Base-by-base conservation (phyloP, 139 green algal species). In the Chlorella sorokiniana region DNA sequence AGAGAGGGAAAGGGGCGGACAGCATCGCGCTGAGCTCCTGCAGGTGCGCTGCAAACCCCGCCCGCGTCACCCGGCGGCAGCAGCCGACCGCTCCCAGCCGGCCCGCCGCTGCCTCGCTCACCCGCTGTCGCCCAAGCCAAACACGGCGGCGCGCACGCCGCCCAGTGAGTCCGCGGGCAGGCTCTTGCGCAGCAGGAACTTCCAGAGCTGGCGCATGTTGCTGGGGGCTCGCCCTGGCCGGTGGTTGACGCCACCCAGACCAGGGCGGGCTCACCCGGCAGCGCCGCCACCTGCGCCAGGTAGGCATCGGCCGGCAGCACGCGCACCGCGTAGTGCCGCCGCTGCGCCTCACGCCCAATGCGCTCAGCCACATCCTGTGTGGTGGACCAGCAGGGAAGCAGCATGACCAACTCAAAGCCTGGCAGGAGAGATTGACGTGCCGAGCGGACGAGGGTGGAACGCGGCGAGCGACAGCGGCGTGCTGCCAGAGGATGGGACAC, bases 121-220 rank as follows among this genome's bases (percentile, higher is more conserved):
- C 75, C 88, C 88, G 10, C 93, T 97, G 87, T 99, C 96, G 0
- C 96, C 96, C 27, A 99, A 87, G 1, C 96, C 96, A 91, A 99
- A 99, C 25, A 98, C 94, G 16, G 94, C 94, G 33, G 83, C 92
- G 11, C 37, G 22, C 42, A 92, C 29, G 9, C 40, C 76, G 0
- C 61, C 38, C 70, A 99, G 85, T 0, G 88, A 93, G 70, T 92
- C 84, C 0, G 88, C 41, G 16, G 91, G 85, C 73, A 99, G 89
- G 81, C 64, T 90, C 64, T 94, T 96, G 64, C 94, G 90, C 73
- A 98, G 90, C 72, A 99, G 91, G 81, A 96, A 95, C 41, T 83
- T 86, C 96, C 96, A 99, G 73, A 98, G 97, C 11, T 65, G 76
- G n/a, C 83, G 86, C 89, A 98, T 95, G 84, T 96, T 98, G 79